Percentiles rank a stretch among this genome's conserved stretches.
Conservation (phyloP, 1,284 basidiomycete species). For the Rugiboletus extremiorientalis region DNA sequence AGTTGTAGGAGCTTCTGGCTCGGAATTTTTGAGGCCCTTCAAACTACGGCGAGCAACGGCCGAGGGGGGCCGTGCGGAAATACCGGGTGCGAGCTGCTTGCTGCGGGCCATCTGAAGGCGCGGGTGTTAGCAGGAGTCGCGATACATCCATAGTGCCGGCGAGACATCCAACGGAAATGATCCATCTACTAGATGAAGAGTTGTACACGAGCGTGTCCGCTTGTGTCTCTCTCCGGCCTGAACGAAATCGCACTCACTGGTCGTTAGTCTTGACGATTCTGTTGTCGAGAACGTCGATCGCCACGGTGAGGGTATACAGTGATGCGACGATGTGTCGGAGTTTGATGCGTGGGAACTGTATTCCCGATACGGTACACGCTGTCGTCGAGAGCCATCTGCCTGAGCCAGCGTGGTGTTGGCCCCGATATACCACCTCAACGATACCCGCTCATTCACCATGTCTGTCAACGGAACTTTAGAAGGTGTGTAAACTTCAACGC, state of each 20-base stretch:
- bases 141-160: slow-evolving; percentile 34
- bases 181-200: not conserved
- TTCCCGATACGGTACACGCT: slow-evolving; percentile 16
- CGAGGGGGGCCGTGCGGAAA: slow-evolving; percentile 78
- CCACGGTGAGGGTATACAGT: slow-evolving; percentile 14
- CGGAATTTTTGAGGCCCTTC: slow-evolving; percentile 79
- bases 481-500: slow-evolving; percentile 16
- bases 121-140: slow-evolving; percentile 24
- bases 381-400: no score
- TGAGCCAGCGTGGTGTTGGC: not conserved
- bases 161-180: slow-evolving; percentile 37
- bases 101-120: slow-evolving; percentile 86
- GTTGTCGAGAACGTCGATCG: slow-evolving; percentile 32
- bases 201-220: not conserved
- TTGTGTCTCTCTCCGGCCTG: not conserved
- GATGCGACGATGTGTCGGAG: slow-evolving; percentile 25
- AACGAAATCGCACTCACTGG: slow-evolving; percentile 35
- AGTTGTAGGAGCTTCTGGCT: slow-evolving; percentile 57
- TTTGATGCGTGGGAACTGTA: slow-evolving; percentile 28
- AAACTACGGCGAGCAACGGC: slow-evolving; percentile 81
- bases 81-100: slow-evolving; percentile 81
- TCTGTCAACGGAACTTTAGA: slow-evolving; percentile 20
- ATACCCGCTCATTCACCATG: slow-evolving; percentile 31
- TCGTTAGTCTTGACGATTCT: slow-evolving; percentile 42
- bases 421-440: slow-evolving; percentile 1